Evolutionary conservation across 176 grass and related monocot genomes (phyloP), one percentile per base, ranked within the genome.

Genomic region (Typha latifolia): DNA sequence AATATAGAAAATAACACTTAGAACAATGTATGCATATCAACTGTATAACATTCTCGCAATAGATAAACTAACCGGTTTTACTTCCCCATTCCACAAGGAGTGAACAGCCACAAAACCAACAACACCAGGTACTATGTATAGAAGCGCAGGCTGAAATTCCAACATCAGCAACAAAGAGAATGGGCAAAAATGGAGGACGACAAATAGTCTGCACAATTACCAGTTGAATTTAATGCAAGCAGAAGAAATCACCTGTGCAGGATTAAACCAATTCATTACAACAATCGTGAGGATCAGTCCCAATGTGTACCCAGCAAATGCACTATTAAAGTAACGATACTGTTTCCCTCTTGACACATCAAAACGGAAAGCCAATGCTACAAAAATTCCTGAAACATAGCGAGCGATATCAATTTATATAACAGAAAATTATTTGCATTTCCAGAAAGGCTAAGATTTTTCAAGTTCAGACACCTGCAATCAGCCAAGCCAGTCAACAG

Each of bases 221-320:
- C 24, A 26, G 24, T 12, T 22, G 62, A 3, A 12, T 51, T n/a
- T n/a, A 50, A 68, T 34, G 56, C 47, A 19, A 34, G 51, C 61
- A 27, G 5, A 14, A 62, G 8, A 64, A 74, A 64, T 72, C 68
- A 84, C 93, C 83, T 92, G 93, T 34, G 85, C 93, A 15, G 88
- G 88, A 76, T 86, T 85, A 75, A 97, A 90, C 88, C 88, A 92
- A 69, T 97, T 97, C 93, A 92, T 97, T 34, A 92, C 85, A 78
- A 80, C 50, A 75, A 92, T 87, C 5, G 88, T 92, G 63, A 84
- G 66, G 1, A 74, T 74, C 77, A 97, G 62, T 61, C 93, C 93
- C 14, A 65, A 72, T 12, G 67, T 68, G 49, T 92, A 92, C 66
- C 93, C 93, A 73, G 83, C 62, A 82, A 92, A 97, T 53, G 88